Evolutionary conservation across 1,139 yeast species (phyloP).

Genomic region (Scheffersomyces segobiensis): DNA sequence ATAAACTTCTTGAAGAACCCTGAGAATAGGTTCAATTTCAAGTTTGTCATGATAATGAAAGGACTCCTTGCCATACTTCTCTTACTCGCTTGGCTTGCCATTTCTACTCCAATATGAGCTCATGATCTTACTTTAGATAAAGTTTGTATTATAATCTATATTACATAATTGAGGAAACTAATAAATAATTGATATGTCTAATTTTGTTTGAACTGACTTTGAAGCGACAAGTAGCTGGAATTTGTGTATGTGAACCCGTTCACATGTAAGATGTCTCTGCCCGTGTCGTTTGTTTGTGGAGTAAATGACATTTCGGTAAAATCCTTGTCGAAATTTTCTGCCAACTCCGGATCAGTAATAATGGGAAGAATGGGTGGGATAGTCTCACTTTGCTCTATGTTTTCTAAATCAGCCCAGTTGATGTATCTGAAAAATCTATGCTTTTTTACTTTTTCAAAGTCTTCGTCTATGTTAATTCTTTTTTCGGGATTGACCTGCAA

Average conservation of each 20-base stretch:
- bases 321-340: conserved; percentile 88
- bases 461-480: conserved; percentile 67
- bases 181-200: not conserved
- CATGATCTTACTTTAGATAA: not conserved
- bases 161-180: not conserved
- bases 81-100: not conserved
- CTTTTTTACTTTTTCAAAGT: conserved; percentile 52
- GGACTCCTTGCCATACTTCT: not conserved
- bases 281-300: conserved; percentile 28
- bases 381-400: conserved; percentile 21
- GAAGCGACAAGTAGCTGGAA: conserved; percentile 30
- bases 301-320: conserved; percentile 75
- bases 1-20: conserved; percentile 18
- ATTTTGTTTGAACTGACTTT: not conserved
- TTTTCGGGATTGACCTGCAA: conserved; percentile 74
- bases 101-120: not conserved
- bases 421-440: conserved; percentile 81
- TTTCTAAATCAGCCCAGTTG: conserved; percentile 71
- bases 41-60: conserved; percentile 5
- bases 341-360: conserved; percentile 80
- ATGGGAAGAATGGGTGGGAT: conserved; percentile 85
- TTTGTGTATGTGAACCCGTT: conserved; percentile 47
- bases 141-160: not conserved
- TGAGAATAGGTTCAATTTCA: conserved; percentile 3
- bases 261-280: conserved; percentile 38